Conservation (phyloP, 768 basidiomycete genomes). For the Lyophyllum shimeji region DNA sequence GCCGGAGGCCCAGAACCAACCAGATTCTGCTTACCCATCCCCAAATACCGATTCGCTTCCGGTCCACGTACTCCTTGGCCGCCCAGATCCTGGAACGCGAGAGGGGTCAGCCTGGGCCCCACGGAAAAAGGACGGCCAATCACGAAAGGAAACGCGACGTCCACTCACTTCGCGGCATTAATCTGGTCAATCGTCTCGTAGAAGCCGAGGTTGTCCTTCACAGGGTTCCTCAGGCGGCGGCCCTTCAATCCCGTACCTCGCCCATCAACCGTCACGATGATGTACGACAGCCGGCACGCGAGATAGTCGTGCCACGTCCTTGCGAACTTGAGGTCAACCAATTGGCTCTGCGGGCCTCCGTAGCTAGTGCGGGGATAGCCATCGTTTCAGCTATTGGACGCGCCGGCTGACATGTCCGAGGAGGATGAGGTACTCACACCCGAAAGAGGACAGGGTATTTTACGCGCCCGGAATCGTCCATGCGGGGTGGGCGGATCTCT, state of each 20-base stretch:
- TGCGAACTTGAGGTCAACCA: constrained; percentile 62
- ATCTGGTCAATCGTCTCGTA: constrained; percentile 92
- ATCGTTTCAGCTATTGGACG: constrained; percentile 1
- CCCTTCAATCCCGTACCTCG: constrained; percentile 94
- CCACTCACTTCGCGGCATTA: constrained; percentile 74
- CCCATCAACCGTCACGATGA: constrained; percentile 88
- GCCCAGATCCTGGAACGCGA: constrained; percentile 66
- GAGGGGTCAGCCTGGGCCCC: not conserved
- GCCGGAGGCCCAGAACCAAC: constrained; percentile 7
- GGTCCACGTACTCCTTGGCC: constrained; percentile 84
- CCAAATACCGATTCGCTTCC: constrained; percentile 90
- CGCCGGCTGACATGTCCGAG: not conserved
- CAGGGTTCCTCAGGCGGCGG: constrained; percentile 76
- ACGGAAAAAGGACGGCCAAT: not conserved
- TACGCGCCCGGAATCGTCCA: constrained; percentile 94
- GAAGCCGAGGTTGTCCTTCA: constrained; percentile 86
- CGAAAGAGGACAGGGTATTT: constrained; percentile 94
- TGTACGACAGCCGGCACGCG: constrained; percentile 76
- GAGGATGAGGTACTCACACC: constrained; percentile 51
- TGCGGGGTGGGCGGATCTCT: constrained; percentile 87
- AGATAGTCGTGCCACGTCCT: constrained; percentile 90
- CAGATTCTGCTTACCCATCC: constrained; percentile 82
- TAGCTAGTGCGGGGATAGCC: constrained; percentile 49
- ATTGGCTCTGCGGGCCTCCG: constrained; percentile 87
- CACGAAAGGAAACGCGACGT: constrained; percentile 7